Percentiles rank a stretch among this genome's conserved stretches.
These are phyloP conservation scores for Rusavskia elegans DNA, from an alignment of 495 filamentous ascomycete genomes.

Conservation along the genomic window DNA sequence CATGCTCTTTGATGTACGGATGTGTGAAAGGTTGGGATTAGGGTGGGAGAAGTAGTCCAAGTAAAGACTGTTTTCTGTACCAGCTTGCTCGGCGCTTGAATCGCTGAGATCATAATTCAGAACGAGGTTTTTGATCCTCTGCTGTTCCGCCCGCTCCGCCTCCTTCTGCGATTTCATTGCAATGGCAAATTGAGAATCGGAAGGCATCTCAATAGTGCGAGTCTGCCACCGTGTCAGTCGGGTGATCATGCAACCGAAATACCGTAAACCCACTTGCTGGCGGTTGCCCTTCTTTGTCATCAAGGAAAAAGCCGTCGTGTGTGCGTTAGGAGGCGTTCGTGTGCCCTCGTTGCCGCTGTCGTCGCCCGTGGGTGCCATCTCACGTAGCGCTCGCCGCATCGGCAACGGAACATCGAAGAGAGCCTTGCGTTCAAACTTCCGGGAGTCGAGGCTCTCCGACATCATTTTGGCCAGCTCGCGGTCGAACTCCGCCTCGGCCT, in stretches of 20 bases:
- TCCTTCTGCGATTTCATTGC: slow-evolving; percentile 92
- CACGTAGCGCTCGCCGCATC: slow-evolving; percentile 59
- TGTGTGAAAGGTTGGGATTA: slow-evolving; percentile 18
- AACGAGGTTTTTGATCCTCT: slow-evolving; percentile 93
- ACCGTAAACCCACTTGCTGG: slow-evolving; percentile 50
- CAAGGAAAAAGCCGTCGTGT: slow-evolving; percentile 85
- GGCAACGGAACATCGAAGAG: slow-evolving; percentile 89
- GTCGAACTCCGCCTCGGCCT: slow-evolving; percentile 93
- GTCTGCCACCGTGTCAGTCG: slow-evolving; percentile 37
- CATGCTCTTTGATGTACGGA: slow-evolving; percentile 11
- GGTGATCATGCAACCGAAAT: neutral
- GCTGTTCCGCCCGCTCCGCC: slow-evolving; percentile 88
- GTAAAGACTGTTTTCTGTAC: slow-evolving; percentile 11
- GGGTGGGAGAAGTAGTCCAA: slow-evolving; percentile 26
- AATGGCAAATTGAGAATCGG: slow-evolving; percentile 84
- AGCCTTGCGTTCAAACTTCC: slow-evolving; percentile 86
- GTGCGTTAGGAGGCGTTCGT: slow-evolving; percentile 27
- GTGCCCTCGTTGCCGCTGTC: slow-evolving; percentile 28
- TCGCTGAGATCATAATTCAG: slow-evolving; percentile 90
- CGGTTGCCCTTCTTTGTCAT: slow-evolving; percentile 93
- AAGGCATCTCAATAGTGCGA: slow-evolving; percentile 82
- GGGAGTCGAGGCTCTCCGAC: slow-evolving; percentile 85
- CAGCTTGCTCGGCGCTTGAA: slow-evolving; percentile 22
- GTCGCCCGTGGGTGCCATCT: slow-evolving; percentile 31
- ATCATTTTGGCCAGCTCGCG: slow-evolving; percentile 98